Evolutionary conservation across 179 eudicot genomes (phyloP).

Genomic region (Gypsophila paniculata): DNA sequence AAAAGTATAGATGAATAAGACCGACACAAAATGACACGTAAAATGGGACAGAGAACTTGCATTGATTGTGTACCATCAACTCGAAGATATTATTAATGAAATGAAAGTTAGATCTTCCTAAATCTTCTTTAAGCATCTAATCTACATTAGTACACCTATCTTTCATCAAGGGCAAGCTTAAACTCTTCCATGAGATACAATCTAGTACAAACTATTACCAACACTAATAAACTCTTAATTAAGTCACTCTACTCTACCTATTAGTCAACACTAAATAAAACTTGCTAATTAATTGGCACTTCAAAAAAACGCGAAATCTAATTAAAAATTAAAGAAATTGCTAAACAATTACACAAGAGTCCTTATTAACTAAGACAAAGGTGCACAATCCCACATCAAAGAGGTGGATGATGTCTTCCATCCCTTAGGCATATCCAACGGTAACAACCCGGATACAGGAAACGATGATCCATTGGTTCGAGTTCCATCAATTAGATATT

Average conservation of each 20-base stretch:
- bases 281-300: not conserved
- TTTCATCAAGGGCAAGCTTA: not conserved
- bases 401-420: slow-evolving; percentile 37
- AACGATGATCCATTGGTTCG: slow-evolving; percentile 14
- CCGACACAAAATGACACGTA: too few species aligned
- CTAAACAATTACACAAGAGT: slow-evolving; percentile 19
- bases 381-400: slow-evolving; percentile 56
- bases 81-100: not conserved
- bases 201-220: not conserved
- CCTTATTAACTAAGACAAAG: slow-evolving; percentile 45
- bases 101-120: not conserved
- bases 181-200: not conserved
- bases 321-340: not conserved
- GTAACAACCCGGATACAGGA: slow-evolving; percentile 22
- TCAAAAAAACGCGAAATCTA: not conserved
- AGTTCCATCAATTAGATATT: slow-evolving; percentile 8
- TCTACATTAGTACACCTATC: not conserved
- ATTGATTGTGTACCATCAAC: too few species aligned
- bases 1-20: too few species aligned
- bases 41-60: too few species aligned
- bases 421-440: slow-evolving; percentile 33
- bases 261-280: not conserved
- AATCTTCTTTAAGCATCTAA: not conserved
- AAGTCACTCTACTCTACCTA: not conserved
- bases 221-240: not conserved